phyloP scores from a whole-genome alignment of 225 moss, liverwort and hornwort genomes.

The Physcomitrellopsis africana region DNA sequence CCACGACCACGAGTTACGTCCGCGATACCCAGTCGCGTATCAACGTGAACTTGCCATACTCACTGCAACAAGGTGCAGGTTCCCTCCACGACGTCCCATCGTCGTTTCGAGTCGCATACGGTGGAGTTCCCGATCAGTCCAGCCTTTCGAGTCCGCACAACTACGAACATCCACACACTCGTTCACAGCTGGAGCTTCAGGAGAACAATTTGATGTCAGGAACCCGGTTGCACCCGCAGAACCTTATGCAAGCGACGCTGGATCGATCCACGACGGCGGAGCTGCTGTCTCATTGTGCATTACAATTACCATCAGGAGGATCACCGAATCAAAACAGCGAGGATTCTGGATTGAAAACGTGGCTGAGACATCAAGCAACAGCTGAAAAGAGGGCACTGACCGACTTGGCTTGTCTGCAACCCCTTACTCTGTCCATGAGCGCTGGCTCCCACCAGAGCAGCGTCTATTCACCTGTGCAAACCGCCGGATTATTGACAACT shows the following conservation, averaged over 20 bases:
- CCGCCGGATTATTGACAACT: conserved; percentile 31
- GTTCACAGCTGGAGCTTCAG: conserved; percentile 44
- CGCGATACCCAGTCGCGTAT: conserved; percentile 39
- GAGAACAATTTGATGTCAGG: conserved; percentile 42
- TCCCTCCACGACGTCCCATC: conserved; percentile 61
- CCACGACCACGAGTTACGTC: conserved; percentile 11
- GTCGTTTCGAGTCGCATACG: conserved; percentile 66
- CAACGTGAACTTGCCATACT: conserved; percentile 59
- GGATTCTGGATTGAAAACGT: conserved; percentile 51
- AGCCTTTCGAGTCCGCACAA: conserved; percentile 56
- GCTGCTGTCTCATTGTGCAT: conserved; percentile 63
- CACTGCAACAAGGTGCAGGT: conserved; percentile 41
- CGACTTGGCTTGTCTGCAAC: conserved; percentile 51
- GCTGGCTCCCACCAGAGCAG: conserved; percentile 64
- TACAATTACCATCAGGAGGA: conserved; percentile 55
- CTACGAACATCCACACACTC: conserved; percentile 57
- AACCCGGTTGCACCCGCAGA: conserved; percentile 63
- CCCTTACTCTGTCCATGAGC: conserved; percentile 72
- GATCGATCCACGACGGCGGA: conserved; percentile 50
- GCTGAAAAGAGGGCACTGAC: conserved; percentile 39
- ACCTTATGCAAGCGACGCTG: conserved; percentile 70
- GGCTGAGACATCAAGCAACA: conserved; percentile 53
- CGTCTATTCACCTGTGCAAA: conserved; percentile 46
- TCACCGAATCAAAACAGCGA: conserved; percentile 25
- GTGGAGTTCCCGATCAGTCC: conserved; percentile 62